Percentiles rank a stretch among this genome's conserved stretches.
Evolutionary conservation across 2,329 filamentous ascomycete genomes (phyloP).

Genomic region (Thielaviopsis ethacetica): DNA sequence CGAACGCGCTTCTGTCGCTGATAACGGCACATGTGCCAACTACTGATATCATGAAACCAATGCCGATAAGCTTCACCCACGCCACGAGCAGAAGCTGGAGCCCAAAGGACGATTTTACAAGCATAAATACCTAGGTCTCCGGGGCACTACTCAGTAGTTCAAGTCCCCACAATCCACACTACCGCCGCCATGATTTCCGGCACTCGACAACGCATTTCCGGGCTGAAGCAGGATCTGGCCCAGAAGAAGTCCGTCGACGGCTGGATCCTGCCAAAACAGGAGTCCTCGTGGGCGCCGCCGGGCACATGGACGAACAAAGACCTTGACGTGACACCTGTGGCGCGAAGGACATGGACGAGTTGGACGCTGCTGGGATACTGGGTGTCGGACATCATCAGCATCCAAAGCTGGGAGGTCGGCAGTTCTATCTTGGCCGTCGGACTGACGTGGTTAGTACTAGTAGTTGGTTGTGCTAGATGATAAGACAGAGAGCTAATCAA

Average conservation of each 20-base stretch:
- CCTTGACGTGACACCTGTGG: not conserved
- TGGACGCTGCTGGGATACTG: slow-evolving; percentile 16
- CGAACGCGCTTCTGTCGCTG: not conserved
- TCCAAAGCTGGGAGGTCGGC: slow-evolving; percentile 15
- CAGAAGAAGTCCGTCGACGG: not conserved
- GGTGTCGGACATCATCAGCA: slow-evolving; percentile 15
- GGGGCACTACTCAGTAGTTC: not conserved
- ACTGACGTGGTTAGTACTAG: slow-evolving; percentile 17
- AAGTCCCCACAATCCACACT: not conserved
- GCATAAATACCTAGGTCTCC: not conserved
- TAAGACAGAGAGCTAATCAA: not conserved
- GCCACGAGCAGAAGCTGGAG: not conserved
- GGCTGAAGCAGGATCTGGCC: not conserved
- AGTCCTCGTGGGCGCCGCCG: not conserved
- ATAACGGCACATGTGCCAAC: not conserved
- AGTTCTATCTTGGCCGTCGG: slow-evolving; percentile 15
- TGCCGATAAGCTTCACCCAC: too few species aligned
- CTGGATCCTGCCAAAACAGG: not conserved
- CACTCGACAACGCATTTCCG: not conserved
- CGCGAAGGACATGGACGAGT: slow-evolving; percentile 14
- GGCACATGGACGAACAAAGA: not conserved
- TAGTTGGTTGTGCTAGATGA: slow-evolving; percentile 18
- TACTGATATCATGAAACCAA: not conserved
- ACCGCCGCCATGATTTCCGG: not conserved
- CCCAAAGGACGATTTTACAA: not conserved